Conservation (phyloP, 2,329 filamentous ascomycete species). For the Mycogone perniciosa region DNA sequence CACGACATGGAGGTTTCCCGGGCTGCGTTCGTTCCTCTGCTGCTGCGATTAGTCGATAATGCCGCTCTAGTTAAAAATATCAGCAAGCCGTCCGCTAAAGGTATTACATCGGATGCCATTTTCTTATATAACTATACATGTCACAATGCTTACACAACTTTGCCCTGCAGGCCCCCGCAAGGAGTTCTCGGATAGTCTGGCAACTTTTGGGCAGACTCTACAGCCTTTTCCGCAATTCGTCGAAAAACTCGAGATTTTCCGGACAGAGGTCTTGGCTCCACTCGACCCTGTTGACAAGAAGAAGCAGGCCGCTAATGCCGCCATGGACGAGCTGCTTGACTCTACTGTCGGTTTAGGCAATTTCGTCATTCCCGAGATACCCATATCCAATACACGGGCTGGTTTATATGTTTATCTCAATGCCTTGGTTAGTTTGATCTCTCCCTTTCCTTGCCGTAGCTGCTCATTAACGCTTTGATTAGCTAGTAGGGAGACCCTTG, state of each 20-base stretch:
- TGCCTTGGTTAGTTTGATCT: slow-evolving; percentile 54
- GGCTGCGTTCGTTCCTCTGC: slow-evolving; percentile 57
- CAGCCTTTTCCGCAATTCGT: slow-evolving; percentile 50
- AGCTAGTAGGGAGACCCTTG: slow-evolving; percentile 76
- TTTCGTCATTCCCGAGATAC: slow-evolving; percentile 56
- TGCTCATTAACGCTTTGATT: neutral
- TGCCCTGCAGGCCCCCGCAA: slow-evolving; percentile 38
- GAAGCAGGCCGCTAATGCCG: slow-evolving; percentile 40
- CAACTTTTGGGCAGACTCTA: slow-evolving; percentile 50
- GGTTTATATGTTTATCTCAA: slow-evolving; percentile 83
- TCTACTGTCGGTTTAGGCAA: slow-evolving; percentile 50
- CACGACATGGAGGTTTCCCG: slow-evolving; percentile 56
- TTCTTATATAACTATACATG: neutral
- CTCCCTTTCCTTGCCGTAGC: neutral
- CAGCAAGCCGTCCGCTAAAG: slow-evolving; percentile 45
- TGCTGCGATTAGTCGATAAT: slow-evolving; percentile 58
- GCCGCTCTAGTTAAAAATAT: slow-evolving; percentile 47
- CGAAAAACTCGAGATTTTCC: slow-evolving; percentile 50
- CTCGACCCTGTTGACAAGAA: slow-evolving; percentile 51
- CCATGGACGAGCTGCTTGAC: slow-evolving; percentile 52
- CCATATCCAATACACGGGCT: slow-evolving; percentile 67
- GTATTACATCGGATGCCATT: slow-evolving; percentile 26
- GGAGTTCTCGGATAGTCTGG: slow-evolving; percentile 44
- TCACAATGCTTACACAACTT: neutral
- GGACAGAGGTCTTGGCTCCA: slow-evolving; percentile 48